phyloP scores from a whole-genome alignment of 768 basidiomycete species.

The Aureoboletus auriporus region DNA sequence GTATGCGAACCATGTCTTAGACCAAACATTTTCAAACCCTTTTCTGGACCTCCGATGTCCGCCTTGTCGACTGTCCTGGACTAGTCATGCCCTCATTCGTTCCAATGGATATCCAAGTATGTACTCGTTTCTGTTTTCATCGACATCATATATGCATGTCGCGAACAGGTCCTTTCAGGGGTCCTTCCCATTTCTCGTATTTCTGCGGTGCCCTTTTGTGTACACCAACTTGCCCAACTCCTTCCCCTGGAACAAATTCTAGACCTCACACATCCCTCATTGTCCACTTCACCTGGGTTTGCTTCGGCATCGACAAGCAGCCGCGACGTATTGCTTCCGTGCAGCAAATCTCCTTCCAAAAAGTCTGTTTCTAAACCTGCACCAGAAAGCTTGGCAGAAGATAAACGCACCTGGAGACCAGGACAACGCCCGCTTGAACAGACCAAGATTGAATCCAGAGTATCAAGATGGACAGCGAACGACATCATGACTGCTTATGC shows the following conservation, averaged over 20 bases:
- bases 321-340: background rate
- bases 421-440: slow-evolving; percentile 30
- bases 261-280: slow-evolving; percentile 50
- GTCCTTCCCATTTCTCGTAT: slow-evolving; percentile 79
- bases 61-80: slow-evolving; percentile 93
- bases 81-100: slow-evolving; percentile 85
- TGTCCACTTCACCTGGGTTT: slow-evolving; percentile 10
- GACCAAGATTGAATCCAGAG: slow-evolving; percentile 9
- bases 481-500: slow-evolving; percentile 82
- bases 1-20: slow-evolving; percentile 31
- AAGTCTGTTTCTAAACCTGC: background rate
- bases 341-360: background rate
- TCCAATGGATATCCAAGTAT: slow-evolving; percentile 79
- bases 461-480: slow-evolving; percentile 72
- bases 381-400: slow-evolving; percentile 31
- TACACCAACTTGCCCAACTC: slow-evolving; percentile 61
- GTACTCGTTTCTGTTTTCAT: background rate
- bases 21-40: slow-evolving; percentile 96
- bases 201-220: slow-evolving; percentile 79
- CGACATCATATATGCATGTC: background rate
- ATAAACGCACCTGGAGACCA: slow-evolving; percentile 79
- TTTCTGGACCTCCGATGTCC: slow-evolving; percentile 81
- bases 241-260: slow-evolving; percentile 78
- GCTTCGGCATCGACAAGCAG: background rate
- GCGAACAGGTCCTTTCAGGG: slow-evolving; percentile 57